Conservation (phyloP, 306 rosid genomes). For the Fagus crenata region DNA sequence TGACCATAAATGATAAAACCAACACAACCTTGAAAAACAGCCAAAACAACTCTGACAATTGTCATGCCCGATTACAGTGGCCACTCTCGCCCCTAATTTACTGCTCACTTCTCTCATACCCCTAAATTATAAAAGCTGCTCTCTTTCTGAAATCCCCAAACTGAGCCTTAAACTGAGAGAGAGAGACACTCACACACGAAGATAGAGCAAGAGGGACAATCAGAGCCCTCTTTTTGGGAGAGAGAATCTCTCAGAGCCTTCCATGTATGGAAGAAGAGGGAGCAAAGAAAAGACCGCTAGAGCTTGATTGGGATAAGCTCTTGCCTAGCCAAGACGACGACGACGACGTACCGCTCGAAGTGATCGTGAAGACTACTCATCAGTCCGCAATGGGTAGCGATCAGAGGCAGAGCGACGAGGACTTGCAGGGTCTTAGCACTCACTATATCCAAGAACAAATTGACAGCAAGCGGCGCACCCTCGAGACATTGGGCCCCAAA, state of each 20-base stretch:
- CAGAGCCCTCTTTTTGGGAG: not conserved
- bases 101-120: too few species aligned
- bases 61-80: too few species aligned
- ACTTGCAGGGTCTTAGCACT: constrained; percentile 21
- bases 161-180: too few species aligned
- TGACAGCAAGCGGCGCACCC: constrained; percentile 17
- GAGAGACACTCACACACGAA: too few species aligned
- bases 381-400: constrained; percentile 30
- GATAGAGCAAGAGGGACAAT: not conserved
- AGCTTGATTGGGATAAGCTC: constrained; percentile 33
- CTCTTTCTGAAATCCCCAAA: too few species aligned
- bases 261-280: constrained; percentile 42
- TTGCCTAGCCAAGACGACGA: constrained; percentile 19
- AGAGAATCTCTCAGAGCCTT: not conserved
- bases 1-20: too few species aligned
- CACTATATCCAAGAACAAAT: constrained; percentile 39
- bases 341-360: constrained; percentile 32
- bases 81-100: too few species aligned
- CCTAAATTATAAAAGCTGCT: too few species aligned
- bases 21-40: too few species aligned
- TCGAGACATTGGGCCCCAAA: not conserved
- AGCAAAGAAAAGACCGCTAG: constrained; percentile 22
- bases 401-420: constrained; percentile 9
- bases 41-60: too few species aligned
- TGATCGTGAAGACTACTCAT: constrained; percentile 28